A percentile compares a stretch with the other conserved stretches of the same genome.
Evolutionary conservation across 805 yeast species (phyloP).

Genomic region (Lachancea thermotolerans): DNA sequence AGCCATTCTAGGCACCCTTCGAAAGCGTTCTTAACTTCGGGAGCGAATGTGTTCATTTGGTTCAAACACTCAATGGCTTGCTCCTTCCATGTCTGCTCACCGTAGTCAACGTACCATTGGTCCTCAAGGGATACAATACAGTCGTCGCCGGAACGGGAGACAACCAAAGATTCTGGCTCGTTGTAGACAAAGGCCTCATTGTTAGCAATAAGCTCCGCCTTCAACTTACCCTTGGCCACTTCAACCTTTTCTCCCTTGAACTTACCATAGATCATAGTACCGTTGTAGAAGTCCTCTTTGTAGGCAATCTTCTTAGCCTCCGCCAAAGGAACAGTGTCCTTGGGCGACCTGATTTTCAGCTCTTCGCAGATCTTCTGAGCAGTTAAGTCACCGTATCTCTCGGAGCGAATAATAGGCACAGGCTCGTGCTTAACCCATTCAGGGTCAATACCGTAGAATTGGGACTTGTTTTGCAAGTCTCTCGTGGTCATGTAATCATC

Average conservation of each 20-base stretch:
- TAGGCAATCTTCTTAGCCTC: slow-evolving; percentile 91
- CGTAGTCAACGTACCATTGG: slow-evolving; percentile 97
- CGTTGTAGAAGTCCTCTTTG: slow-evolving; percentile 94
- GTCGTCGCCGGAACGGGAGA: slow-evolving; percentile 93
- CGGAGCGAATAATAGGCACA: slow-evolving; percentile 69
- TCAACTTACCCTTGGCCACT: slow-evolving; percentile 80
- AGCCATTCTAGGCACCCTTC: slow-evolving; percentile 95
- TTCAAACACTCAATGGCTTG: slow-evolving; percentile 74
- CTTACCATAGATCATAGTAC: slow-evolving; percentile 71
- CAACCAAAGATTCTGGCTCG: slow-evolving; percentile 87
- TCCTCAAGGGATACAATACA: slow-evolving; percentile 96
- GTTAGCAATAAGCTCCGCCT: slow-evolving; percentile 66
- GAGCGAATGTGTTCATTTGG: slow-evolving; percentile 67
- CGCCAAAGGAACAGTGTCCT: slow-evolving; percentile 79
- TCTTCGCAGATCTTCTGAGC: slow-evolving; percentile 82
- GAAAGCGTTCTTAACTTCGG: slow-evolving; percentile 84
- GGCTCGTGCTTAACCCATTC: slow-evolving; percentile 80
- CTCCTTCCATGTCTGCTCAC: slow-evolving; percentile 85
- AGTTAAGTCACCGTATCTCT: slow-evolving; percentile 79
- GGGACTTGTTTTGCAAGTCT: slow-evolving; percentile 85
- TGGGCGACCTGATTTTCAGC: slow-evolving; percentile 89
- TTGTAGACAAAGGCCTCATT: slow-evolving; percentile 84
- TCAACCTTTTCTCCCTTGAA: slow-evolving; percentile 88
- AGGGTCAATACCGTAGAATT: slow-evolving; percentile 74
- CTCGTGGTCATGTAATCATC: slow-evolving; percentile 86